Conservation (phyloP, 2,329 filamentous ascomycete species). For the Venturia effusa region DNA sequence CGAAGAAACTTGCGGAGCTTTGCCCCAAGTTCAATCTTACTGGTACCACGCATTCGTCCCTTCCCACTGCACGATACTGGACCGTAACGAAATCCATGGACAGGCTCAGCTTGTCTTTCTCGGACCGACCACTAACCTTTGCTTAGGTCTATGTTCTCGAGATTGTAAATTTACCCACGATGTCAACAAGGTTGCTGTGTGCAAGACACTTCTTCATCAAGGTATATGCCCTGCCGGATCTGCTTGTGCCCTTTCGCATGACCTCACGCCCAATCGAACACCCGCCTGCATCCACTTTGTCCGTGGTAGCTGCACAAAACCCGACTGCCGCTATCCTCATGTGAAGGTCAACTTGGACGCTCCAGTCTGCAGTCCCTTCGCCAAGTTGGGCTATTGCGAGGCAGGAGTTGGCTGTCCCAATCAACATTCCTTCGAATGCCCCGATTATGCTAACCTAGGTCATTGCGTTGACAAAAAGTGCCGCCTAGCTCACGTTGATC, state of each 20-base stretch:
- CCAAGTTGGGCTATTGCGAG: constrained; percentile 77
- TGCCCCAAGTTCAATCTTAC: constrained; percentile 8
- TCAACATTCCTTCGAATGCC: constrained; percentile 86
- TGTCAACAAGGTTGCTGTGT: constrained; percentile 74
- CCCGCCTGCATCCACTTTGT: constrained; percentile 85
- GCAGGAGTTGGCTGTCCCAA: constrained; percentile 67
- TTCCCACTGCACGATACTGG: not conserved
- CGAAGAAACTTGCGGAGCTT: constrained; percentile 1
- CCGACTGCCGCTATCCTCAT: constrained; percentile 79
- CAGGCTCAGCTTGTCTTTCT: constrained; percentile 1
- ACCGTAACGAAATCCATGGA: not conserved
- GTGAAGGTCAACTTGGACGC: constrained; percentile 65
- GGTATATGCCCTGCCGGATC: constrained; percentile 67
- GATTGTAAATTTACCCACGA: constrained; percentile 76
- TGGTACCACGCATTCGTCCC: constrained; percentile 8
- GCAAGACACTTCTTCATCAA: constrained; percentile 75
- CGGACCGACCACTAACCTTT: constrained; percentile 5
- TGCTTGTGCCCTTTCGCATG: constrained; percentile 84
- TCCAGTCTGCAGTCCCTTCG: constrained; percentile 75
- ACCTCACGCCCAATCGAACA: constrained; percentile 69
- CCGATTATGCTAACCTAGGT: constrained; percentile 87
- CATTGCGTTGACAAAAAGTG: constrained; percentile 72
- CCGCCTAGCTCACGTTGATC: constrained; percentile 76
- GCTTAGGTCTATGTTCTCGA: constrained; percentile 27
- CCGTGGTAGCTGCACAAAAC: constrained; percentile 80